Evolutionary conservation across 2,329 filamentous ascomycete species (phyloP), one percentile per base, ranked within the genome.

Genomic region (Cadophora sp.): DNA sequence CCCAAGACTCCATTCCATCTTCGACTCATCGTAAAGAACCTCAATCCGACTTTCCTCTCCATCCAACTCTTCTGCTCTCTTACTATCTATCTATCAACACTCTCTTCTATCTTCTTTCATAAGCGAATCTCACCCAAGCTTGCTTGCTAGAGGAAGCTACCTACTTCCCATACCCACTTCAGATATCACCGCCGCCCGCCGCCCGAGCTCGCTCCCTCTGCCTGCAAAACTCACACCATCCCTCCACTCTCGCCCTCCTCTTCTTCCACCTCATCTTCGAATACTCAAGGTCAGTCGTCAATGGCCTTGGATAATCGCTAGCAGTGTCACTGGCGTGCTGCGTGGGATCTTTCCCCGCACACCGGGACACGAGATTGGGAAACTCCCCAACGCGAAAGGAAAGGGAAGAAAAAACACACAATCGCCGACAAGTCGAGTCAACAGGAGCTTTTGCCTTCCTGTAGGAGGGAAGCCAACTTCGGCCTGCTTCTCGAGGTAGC

Each of bases 271-370:
- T 51, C 58, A 20, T 41, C 59, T 18, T 53, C 64, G 58, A 50
- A 53, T 48, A 62, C 68, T 65, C 66, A 65, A 41, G 63, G 68
- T 68, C 63, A 76, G 76, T 69, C 73, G 83, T 82, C 83, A 84
- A 88, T 88, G 86, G 83, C 82, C 83, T 80, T 82, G 78, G 80
- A 83, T 80, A 83, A 83, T 79, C 81, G 82, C 78, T 87, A 87
- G 73, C 73, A 76, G 79, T 80, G 79, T 80, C 78, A 82, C 82
- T 83, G 83, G 83, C 82, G 83, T 84, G 83, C 84, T 81, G 83
- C 82, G 83, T 83, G 84, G 83, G 83, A 84, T 79, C 79, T 75
- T 83, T 84, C 82, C 84, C 84, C 84, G 84, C 84, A 85, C 82
- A 82, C 83, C 82, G 82, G 78, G 82, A 76, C 78, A 80, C 79